A percentile compares a stretch with the other conserved stretches of the same genome.
Conservation (phyloP, 2,329 filamentous ascomycete species). For the Magnaporthiopsis incrustans region DNA sequence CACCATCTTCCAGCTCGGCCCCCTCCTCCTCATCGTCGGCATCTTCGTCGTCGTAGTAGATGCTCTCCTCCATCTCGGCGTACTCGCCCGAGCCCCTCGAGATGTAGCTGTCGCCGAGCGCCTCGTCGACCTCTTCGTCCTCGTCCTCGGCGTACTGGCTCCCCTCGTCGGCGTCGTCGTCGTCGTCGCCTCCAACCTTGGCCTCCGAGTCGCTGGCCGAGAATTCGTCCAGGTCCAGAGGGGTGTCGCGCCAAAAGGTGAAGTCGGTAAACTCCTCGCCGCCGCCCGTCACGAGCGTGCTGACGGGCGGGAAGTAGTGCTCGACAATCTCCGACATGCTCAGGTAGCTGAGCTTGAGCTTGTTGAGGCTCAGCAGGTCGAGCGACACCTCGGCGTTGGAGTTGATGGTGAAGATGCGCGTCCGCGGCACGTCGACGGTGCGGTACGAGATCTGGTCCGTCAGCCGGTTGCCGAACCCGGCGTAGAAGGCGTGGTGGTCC, state of each 20-base stretch:
- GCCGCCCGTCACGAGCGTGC: slow-evolving; percentile 75
- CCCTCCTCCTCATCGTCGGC: slow-evolving; percentile 29
- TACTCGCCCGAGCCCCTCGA: slow-evolving; percentile 27
- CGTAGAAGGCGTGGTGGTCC: slow-evolving; percentile 80
- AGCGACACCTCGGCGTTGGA: slow-evolving; percentile 92
- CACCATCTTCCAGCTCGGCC: slow-evolving; percentile 36
- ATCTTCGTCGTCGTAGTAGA: slow-evolving; percentile 32
- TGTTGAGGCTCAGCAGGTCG: slow-evolving; percentile 83
- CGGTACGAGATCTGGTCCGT: slow-evolving; percentile 96
- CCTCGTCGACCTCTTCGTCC: slow-evolving; percentile 34
- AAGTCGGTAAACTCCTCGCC: slow-evolving; percentile 97
- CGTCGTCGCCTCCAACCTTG: slow-evolving; percentile 30
- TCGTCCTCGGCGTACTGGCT: slow-evolving; percentile 27
- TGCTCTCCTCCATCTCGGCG: slow-evolving; percentile 18
- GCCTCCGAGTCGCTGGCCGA: slow-evolving; percentile 68
- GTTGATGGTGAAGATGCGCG: slow-evolving; percentile 93
- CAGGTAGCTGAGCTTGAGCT: slow-evolving; percentile 93
- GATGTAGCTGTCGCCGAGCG: slow-evolving; percentile 35
- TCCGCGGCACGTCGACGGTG: slow-evolving; percentile 89
- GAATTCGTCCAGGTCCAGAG: slow-evolving; percentile 81
- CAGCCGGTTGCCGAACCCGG: slow-evolving; percentile 91
- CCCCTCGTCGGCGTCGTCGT: slow-evolving; percentile 39
- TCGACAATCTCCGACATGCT: slow-evolving; percentile 96
- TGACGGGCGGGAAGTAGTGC: slow-evolving; percentile 93
- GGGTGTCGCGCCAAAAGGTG: slow-evolving; percentile 85